Evolutionary conservation across 1,284 basidiomycete genomes (phyloP).

Genomic region (Ceratorhiza oryzae-sativae): DNA sequence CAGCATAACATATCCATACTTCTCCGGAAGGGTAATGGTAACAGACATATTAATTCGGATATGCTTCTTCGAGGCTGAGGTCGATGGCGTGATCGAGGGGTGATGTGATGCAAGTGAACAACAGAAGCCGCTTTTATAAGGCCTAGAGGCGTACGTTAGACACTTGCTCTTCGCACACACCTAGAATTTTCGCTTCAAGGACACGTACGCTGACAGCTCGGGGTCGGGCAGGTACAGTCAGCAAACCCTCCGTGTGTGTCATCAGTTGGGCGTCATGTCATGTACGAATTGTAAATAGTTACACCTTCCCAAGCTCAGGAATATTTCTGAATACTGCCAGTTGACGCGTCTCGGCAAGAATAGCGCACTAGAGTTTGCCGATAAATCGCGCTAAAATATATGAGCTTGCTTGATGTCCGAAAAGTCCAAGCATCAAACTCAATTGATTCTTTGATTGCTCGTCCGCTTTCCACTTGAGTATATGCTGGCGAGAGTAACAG

Average conservation of each 20-base stretch:
- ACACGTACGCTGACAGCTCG: slow-evolving; percentile 10
- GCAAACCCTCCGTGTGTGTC: slow-evolving; percentile 10
- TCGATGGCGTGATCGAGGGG: neutral
- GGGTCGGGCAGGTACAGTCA: slow-evolving; percentile 32
- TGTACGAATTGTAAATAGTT: neutral
- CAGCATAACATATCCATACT: slow-evolving; percentile 40
- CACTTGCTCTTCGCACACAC: neutral
- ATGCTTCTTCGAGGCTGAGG: neutral
- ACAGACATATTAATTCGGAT: slow-evolving; percentile 28
- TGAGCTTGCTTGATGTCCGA: too few species aligned
- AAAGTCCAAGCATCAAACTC: too few species aligned
- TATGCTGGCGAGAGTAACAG: too few species aligned
- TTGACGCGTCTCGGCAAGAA: too few species aligned
- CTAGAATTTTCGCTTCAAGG: neutral
- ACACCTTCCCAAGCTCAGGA: too few species aligned
- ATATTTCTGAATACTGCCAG: too few species aligned
- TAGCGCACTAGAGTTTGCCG: too few species aligned
- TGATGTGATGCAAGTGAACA: neutral
- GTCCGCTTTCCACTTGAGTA: too few species aligned
- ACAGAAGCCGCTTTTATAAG: neutral
- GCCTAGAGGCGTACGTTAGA: neutral
- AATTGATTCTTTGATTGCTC: too few species aligned
- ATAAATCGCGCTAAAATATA: too few species aligned
- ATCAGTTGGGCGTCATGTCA: neutral
- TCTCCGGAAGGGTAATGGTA: slow-evolving; percentile 37